Percentiles rank a stretch among this genome's conserved stretches.
Evolutionary conservation across 1,284 basidiomycete genomes (phyloP).

Genomic region (Boletellus deceptivus): DNA sequence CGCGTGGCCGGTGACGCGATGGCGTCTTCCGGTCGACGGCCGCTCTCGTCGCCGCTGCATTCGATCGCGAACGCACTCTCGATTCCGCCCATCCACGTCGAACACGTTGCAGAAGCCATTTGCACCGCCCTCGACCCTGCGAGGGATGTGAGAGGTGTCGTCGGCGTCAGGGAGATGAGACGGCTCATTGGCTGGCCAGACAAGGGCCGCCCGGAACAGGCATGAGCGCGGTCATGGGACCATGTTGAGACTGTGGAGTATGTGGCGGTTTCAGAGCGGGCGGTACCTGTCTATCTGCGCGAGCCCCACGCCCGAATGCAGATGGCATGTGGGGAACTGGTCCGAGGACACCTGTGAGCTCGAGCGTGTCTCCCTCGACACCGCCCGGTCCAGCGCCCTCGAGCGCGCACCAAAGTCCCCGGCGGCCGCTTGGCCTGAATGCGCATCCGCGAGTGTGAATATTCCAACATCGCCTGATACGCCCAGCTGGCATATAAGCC

Average conservation of each 20-base stretch:
- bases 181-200: slow-evolving; percentile 64
- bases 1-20: slow-evolving; percentile 46
- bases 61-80: slow-evolving; percentile 76
- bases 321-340: too few species aligned
- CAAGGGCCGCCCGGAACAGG: slow-evolving; percentile 29
- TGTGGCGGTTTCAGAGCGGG: slow-evolving; percentile 19
- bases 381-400: too few species aligned
- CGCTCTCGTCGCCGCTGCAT: slow-evolving; percentile 48
- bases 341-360: too few species aligned
- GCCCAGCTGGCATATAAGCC: slow-evolving; percentile 16
- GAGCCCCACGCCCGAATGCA: too few species aligned
- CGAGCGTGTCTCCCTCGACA: too few species aligned
- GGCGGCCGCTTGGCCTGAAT: slow-evolving; percentile 1
- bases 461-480: slow-evolving; percentile 19
- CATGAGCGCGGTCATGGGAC: too few species aligned
- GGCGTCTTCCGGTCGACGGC: slow-evolving; percentile 26
- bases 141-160: slow-evolving; percentile 60
- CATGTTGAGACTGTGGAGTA: slow-evolving; percentile 5
- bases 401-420: neutral
- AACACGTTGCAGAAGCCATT: slow-evolving; percentile 89
- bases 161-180: slow-evolving; percentile 77
- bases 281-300: slow-evolving; percentile 20
- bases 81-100: slow-evolving; percentile 91
- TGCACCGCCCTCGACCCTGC: slow-evolving; percentile 52
- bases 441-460: neutral